Evolutionary conservation across 1,284 basidiomycete genomes (phyloP), one percentile per base, ranked within the genome.

Genomic region (Mycosarcoma maydis): DNA sequence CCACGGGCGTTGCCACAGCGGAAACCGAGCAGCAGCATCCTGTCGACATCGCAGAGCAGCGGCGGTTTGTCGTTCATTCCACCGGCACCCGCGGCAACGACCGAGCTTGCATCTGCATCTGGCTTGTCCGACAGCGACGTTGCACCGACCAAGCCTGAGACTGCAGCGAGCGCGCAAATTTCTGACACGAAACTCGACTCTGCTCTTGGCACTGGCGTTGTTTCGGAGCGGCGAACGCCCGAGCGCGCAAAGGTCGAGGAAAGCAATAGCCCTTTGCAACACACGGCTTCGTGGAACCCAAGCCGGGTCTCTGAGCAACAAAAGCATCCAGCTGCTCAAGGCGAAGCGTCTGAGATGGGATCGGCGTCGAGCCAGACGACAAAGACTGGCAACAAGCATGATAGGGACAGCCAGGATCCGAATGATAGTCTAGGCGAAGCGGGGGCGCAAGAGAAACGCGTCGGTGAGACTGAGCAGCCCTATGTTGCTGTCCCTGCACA

Each of bases 51-150:
- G 7, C 43, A 54, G 38, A 44, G 47, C 43, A 38, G 50, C 20
- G 62, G 56, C 32, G 62, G 60, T 2, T 42, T 72, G 0, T 64
- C 64, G 13, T 72, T 72, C 44, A 68, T 72, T 16, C 69, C 69
- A 6, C 54, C 69, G 2, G 69, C 69, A 2, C 58, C 69, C 1
- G 43, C 59, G 26, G 51, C 64, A 3, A 72, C 69, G 13, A 72
- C 49, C 1, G 40, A 52, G 22, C 51, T 72, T 4, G 59, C 54
- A 2, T 56, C 69, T 3, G 30, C 50, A 3, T 49, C 55, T 3
- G 44, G 55, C 8, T 33, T 64, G 20, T 23, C 55, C 4, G 43
- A 32, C 1, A 27, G 48, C 14, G 50, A 36, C n/a, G 30, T 43
- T 6, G 23, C 20, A 6, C 11, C 55, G 6, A 30, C 26, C 27